Base-by-base conservation (phyloP, 2,329 filamentous ascomycete species). In the Sclerotinia spermophila region DNA sequence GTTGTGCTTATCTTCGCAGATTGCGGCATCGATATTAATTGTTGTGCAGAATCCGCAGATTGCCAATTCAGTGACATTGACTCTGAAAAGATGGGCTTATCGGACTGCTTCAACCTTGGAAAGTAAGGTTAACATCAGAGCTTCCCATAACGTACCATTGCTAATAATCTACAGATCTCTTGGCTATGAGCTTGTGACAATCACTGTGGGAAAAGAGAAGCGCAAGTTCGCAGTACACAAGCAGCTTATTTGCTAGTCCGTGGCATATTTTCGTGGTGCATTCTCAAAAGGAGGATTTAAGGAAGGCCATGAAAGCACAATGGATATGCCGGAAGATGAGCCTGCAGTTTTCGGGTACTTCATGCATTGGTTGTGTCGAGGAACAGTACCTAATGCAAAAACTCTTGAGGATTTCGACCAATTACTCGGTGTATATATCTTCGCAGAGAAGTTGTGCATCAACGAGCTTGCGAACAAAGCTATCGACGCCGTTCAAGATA, bases 141-240 rank as follows among this genome's bases (percentile, higher is more conserved):
- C 0, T 2, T 3, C 33, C 7, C 4, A 27, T 48, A 3, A 19
- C 21, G 0, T 19, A n/a, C 27, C 2, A 15, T 19, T 0, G 38
- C 24, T 40, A 19, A 51, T 5, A 27, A 5, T 0, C 19, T 38
- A 51, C 33, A 71, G 48, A 15, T n/a, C 21, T 5, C 42, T 75
- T 40, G 72, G 74, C 2, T 35, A 13, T 10, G 67, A 76, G 21
- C 33, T 75, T 1, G 75, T 78, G 5, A 73, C 61, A 5, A 70
- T 78, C 19, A 61, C 65, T 19, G 76, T 76, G 3, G 77, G 77
- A 15, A 58, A 62, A 10, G 67, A 73, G 27, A 40, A 59, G 21
- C 71, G 71, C 33, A 45, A 72, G 27, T 78, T 77, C 51, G 27
- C 68, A 8, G 30, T 77, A 24, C 77, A 77, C 48, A 75, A 75